These are phyloP conservation scores for Podospora didyma DNA, from an alignment of 495 filamentous ascomycete genomes.

Conservation along the genomic window DNA sequence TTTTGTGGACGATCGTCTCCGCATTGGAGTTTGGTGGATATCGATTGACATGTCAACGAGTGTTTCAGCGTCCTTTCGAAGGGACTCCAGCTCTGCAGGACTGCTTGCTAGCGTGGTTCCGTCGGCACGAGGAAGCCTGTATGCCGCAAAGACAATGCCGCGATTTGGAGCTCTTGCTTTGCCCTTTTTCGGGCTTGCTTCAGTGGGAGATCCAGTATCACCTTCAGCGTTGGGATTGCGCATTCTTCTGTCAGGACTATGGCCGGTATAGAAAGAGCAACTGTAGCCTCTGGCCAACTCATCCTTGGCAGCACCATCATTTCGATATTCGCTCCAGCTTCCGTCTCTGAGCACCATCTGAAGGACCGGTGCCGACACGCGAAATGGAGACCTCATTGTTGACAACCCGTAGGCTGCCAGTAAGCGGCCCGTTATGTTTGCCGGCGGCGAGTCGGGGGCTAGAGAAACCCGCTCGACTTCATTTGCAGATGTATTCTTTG, in stretches of 20 bases:
- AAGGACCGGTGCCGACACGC: slow-evolving; percentile 33
- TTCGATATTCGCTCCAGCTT: slow-evolving; percentile 40
- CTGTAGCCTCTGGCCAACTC: slow-evolving; percentile 37
- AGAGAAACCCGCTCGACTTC: no score
- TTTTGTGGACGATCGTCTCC: background rate
- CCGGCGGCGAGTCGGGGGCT: background rate
- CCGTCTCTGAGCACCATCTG: slow-evolving; percentile 30
- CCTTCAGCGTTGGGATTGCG: background rate
- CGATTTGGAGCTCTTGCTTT: slow-evolving; percentile 20
- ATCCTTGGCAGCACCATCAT: slow-evolving; percentile 19
- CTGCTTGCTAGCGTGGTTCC: slow-evolving; percentile 8
- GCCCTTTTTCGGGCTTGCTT: slow-evolving; percentile 4
- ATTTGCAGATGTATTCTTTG: no score
- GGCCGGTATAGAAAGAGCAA: slow-evolving; percentile 35
- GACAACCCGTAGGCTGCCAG: slow-evolving; percentile 38
- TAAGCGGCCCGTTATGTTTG: slow-evolving; percentile 31
- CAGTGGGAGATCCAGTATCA: no score
- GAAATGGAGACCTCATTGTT: slow-evolving; percentile 34
- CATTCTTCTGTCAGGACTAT: slow-evolving; percentile 13
- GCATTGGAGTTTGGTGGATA: slow-evolving; percentile 18
- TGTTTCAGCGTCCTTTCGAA: slow-evolving; percentile 30
- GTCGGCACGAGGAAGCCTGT: slow-evolving; percentile 23
- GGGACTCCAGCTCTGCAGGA: slow-evolving; percentile 19
- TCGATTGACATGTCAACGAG: slow-evolving; percentile 35
- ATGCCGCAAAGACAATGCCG: slow-evolving; percentile 41